Evolutionary conservation across 2,329 filamentous ascomycete species (phyloP), one percentile per base, ranked within the genome.

Genomic region (Colletotrichum kahawae): DNA sequence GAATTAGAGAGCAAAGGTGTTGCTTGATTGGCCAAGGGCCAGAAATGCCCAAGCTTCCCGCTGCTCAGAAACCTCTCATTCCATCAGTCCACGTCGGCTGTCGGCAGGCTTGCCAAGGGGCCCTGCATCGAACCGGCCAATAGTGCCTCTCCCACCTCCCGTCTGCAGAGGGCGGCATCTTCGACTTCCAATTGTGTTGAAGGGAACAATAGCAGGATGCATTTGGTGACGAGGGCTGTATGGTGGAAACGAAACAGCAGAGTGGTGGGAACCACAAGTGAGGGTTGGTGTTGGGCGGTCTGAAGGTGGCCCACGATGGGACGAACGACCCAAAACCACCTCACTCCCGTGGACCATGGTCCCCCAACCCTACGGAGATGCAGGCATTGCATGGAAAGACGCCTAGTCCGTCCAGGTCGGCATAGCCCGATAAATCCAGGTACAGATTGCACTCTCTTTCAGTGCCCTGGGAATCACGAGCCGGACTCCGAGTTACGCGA

Each of bases 71-170:
- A 56, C 68, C 56, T 27, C 54, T 67, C 71, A 56, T 31, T 74
- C 34, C 60, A 66, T 60, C 60, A 51, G 48, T 74, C 59, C 36
- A 65, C 24, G 60, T 74, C 74, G 74, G 74, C 63, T 74, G 54
- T 76, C 74, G 74, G 74, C 74, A 76, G 66, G 67, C 24, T 36
- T 66, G 74, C 74, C 74, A 74, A 74, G 70, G 24, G 60, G 51
- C 34, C 60, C 56, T 74, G 71, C 68, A 72, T 72, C 63, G 72
- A 27, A 29, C 38, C 62, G 54, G 56, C 63, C 72, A 71, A 56
- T 57, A 27, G 38, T 57, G 43, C 21, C n/a, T 24, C 56, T 48
- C 57, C 62, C 69, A 67, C 43, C 27, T 67, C 57, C 63, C 69
- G 63, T 63, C 59, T 38, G 29, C 36, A 71, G 34, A 31, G 18